Conservation (phyloP, 495 filamentous ascomycete genomes). For the Diplogelasinospora grovesii region DNA sequence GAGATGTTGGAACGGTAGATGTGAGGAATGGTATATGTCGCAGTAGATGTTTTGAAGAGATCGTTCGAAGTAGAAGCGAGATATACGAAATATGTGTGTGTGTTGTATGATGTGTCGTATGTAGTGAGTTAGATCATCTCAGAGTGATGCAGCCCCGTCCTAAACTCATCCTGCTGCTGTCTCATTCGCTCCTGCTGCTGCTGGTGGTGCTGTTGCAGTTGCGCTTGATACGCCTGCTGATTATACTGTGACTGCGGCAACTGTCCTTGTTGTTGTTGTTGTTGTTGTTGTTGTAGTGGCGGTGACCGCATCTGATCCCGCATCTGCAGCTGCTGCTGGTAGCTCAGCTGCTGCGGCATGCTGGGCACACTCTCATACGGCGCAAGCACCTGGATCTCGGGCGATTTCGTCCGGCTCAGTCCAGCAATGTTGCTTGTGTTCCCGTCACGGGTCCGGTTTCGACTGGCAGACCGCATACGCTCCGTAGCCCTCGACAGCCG, state of each 20-base stretch:
- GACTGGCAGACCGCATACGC: constrained; percentile 62
- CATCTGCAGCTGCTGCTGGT: constrained; percentile 19
- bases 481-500: constrained; percentile 61
- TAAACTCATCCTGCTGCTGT: constrained; percentile 28
- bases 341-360: constrained; percentile 18
- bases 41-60: too few species aligned
- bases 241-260: constrained; percentile 6
- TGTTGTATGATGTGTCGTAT: not conserved
- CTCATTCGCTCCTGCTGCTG: constrained; percentile 4
- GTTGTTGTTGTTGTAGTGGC: constrained; percentile 5
- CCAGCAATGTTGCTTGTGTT: too few species aligned
- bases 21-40: too few species aligned
- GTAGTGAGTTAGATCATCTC: constrained; percentile 48
- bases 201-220: not conserved
- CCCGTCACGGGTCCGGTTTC: constrained; percentile 30
- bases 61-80: too few species aligned
- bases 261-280: not conserved
- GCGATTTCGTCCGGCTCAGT: constrained; percentile 29
- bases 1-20: too few species aligned
- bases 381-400: constrained; percentile 31
- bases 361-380: constrained; percentile 55
- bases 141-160: constrained; percentile 38
- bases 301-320: constrained; percentile 8
- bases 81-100: not conserved
- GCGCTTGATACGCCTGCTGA: constrained; percentile 2